Evolutionary conservation across 805 yeast genomes (phyloP), one percentile per base, ranked within the genome.

Genomic region (Diddensiella transvaalensis): DNA sequence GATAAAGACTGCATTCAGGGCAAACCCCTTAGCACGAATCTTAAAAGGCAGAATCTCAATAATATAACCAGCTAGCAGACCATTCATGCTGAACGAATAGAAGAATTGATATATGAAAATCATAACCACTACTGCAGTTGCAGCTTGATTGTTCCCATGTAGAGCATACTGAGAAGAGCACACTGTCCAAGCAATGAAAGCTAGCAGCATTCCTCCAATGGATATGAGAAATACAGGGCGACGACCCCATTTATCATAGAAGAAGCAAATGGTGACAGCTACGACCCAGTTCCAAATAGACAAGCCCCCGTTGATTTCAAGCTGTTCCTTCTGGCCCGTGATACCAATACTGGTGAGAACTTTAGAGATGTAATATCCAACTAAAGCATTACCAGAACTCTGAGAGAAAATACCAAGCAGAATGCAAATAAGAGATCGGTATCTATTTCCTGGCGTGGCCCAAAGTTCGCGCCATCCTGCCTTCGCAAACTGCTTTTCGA

Each of bases 301-400:
- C 21, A 49, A 19, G 42, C 52, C 52, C 5, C 30, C 41, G 29
- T 49, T 49, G 51, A 47, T 40, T 6, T 15, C 26, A n/a, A 49
- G 50, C 47, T 49, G 51, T 18, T 39, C 21, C 3, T 11, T 19
- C 6, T 42, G 22, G 26, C 33, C 17, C 13, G 76, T 76, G 58
- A 78, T 75, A 50, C 83, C 83, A 59, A 77, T 76, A 22, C 78
- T 73, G 51, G 65, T 60, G 53, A 79, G 69, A 17, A 80, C 82
- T 56, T 70, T 68, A 52, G 69, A 65, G 53, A 77, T 62, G 63
- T 77, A 77, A 68, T 76, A 77, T 8, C 49, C 32, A 29, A 46
- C 40, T 15, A 51, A 42, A 10, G 47, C 52, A 41, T 48, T 48
- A 21, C 57, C 55, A n/a, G 53, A 48, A 32, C 40, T 36, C 42